These are phyloP conservation scores for Wickerhamiella lipophila DNA, from an alignment of 805 yeast genomes.

Conservation along the genomic window DNA sequence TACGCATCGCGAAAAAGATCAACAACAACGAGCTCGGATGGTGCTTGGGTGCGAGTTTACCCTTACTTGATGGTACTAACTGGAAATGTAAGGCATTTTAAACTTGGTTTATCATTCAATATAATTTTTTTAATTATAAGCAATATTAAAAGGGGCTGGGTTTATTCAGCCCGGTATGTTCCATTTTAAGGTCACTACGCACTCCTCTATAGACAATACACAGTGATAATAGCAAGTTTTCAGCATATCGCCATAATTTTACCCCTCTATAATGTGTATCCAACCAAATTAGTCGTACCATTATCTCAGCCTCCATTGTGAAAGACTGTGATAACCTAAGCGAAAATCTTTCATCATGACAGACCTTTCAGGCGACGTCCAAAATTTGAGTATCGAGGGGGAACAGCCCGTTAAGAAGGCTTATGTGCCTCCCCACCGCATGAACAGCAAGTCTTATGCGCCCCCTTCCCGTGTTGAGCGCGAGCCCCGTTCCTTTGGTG, in stretches of 20 bases:
- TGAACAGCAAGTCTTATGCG: conserved; percentile 15
- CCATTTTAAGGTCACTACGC: too few relatives aligned
- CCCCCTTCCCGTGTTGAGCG: conserved; percentile 4
- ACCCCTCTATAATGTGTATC: background rate
- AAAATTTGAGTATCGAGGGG: conserved; percentile 39
- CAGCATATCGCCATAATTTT: too few relatives aligned
- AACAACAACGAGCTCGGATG: conserved; percentile 89
- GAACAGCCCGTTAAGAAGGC: conserved; percentile 22
- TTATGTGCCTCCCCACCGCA: conserved; percentile 47
- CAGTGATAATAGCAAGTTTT: too few relatives aligned
- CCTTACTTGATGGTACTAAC: conserved; percentile 52
- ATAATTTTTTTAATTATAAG: too few relatives aligned
- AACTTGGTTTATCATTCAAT: too few relatives aligned
- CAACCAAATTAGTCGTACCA: background rate
- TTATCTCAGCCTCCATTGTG: background rate
- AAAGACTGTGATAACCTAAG: conserved; percentile 2
- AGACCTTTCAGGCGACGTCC: conserved; percentile 45
- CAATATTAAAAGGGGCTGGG: too few relatives aligned
- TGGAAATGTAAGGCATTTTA: conserved; percentile 47
- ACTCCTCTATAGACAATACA: too few relatives aligned
- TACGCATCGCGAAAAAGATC: conserved; percentile 83
- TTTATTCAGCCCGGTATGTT: too few relatives aligned
- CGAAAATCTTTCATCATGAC: conserved; percentile 34
- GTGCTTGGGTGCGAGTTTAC: conserved; percentile 97
- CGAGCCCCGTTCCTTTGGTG: conserved; percentile 24